These are phyloP conservation scores for Jatropha podagrica DNA, from an alignment of 441 rosid genomes.

Conservation along the genomic window DNA sequence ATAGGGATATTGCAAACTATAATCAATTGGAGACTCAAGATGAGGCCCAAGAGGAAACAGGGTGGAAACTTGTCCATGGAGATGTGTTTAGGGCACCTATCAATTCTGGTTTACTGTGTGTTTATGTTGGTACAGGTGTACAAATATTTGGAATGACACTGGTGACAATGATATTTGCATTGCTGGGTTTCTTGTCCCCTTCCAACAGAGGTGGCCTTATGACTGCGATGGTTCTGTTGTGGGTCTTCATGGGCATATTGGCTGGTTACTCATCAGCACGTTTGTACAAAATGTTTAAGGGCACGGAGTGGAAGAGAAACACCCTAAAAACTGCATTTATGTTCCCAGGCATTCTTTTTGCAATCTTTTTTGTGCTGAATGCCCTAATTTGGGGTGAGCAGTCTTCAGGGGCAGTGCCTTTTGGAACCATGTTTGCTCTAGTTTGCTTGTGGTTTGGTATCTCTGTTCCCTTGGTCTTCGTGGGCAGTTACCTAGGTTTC, in stretches of 20 bases:
- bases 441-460: slow-evolving; percentile 96
- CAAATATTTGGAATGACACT: slow-evolving; percentile 90
- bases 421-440: slow-evolving; percentile 94
- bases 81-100: slow-evolving; percentile 86
- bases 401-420: slow-evolving; percentile 94
- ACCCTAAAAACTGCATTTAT: slow-evolving; percentile 88
- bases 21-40: slow-evolving; percentile 95
- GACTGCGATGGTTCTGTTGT: slow-evolving; percentile 97
- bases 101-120: slow-evolving; percentile 78
- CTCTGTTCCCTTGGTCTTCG: slow-evolving; percentile 90
- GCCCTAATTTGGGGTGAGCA: slow-evolving; percentile 90
- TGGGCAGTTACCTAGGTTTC: slow-evolving; percentile 94
- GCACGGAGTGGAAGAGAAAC: slow-evolving; percentile 89
- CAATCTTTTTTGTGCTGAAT: slow-evolving; percentile 81
- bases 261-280: slow-evolving; percentile 94
- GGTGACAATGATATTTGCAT: slow-evolving; percentile 95
- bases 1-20: slow-evolving; percentile 88
- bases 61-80: slow-evolving; percentile 98
- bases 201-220: slow-evolving; percentile 97
- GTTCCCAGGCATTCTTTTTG: slow-evolving; percentile 86
- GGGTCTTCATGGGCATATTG: slow-evolving; percentile 96
- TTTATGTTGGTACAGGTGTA: slow-evolving; percentile 89
- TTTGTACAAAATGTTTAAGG: slow-evolving; percentile 87
- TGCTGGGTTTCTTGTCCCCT: slow-evolving; percentile 90
- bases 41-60: slow-evolving; percentile 96